Base-by-base conservation (phyloP, 164 flowering plant genomes). In the Nymphaea thermarum region DNA sequence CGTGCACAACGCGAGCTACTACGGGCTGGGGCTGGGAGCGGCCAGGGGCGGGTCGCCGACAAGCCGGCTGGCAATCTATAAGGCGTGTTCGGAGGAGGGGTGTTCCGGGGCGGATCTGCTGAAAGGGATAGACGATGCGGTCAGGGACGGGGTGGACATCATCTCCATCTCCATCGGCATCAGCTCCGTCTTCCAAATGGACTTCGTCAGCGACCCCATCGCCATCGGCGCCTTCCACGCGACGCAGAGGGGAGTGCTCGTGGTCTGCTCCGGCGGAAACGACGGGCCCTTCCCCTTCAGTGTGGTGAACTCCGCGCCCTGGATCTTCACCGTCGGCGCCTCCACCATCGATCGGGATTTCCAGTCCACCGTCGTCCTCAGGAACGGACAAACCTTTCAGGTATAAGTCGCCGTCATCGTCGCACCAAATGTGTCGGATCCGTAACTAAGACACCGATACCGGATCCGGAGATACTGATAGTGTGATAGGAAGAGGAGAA, bases 151-250 rank as follows among this genome's bases (percentile, higher is more conserved):
- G 3, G 90, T 89, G 43, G 91, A 89, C 45, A 77, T 89, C n/a
- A 80, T 89, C 71, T 89, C 96, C 2, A 77, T 89, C 12, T 89
- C 92, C 2, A 70, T 89, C 17, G 95, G 95, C 62, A 78, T 78
- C 68, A 79, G 69, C 75, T 70, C 86, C 0, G 25, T 82, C 0
- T 75, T 86, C 43, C 84, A 84, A 66, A 63, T 86, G 0, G 92
- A 85, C 76, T 85, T 72, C 67, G 41, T 87, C 14, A 71, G 62
- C 42, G 96, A 89, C 36, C 89, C 93, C 16, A 87, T 89, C 0
- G 82, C 96, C 42, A 84, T 89, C 15, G 96, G 91, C n/a, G 84
- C 96, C 5, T 84, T 90, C 68, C 88, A 87, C 75, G 93, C 93
- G 0, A 70, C 75, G n/a, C 78, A 84, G 72, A 84, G 47, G 75